A percentile compares a stretch with the other conserved stretches of the same genome.
These are phyloP conservation scores for Corynascus novoguineensis DNA, from an alignment of 495 filamentous ascomycete genomes.

Conservation along the genomic window DNA sequence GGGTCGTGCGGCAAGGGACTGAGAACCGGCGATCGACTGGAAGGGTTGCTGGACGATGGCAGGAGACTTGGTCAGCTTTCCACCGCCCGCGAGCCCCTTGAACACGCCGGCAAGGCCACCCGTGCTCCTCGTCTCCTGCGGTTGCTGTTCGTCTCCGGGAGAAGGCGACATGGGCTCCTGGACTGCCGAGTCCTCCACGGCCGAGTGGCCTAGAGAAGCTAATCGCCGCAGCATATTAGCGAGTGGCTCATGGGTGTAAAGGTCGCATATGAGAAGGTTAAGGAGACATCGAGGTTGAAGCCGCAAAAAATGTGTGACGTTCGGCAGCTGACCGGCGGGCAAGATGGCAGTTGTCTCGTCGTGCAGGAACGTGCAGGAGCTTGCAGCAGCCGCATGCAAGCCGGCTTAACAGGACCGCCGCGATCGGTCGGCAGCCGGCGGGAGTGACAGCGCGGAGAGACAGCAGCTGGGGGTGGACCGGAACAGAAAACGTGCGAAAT, in stretches of 20 bases:
- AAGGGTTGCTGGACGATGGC: conserved; percentile 26
- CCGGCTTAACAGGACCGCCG: conserved; percentile 17
- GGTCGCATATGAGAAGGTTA: not conserved
- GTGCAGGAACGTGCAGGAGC: conserved; percentile 25
- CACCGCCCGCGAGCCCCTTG: conserved; percentile 48
- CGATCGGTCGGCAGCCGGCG: conserved; percentile 5
- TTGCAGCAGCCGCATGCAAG: conserved; percentile 35
- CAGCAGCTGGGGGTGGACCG: conserved; percentile 1
- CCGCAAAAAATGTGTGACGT: not conserved
- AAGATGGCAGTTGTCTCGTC: conserved; percentile 15
- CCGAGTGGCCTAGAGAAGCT: conserved; percentile 42
- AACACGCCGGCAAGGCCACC: conserved; percentile 53
- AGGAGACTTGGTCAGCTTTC: conserved; percentile 41
- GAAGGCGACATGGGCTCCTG: conserved; percentile 50
- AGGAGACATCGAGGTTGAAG: not conserved
- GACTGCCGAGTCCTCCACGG: conserved; percentile 37
- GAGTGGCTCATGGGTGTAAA: conserved; percentile 8
- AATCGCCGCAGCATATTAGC: conserved; percentile 44
- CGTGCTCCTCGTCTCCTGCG: conserved; percentile 43
- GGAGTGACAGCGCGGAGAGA: conserved; percentile 4
- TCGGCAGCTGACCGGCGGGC: conserved; percentile 13
- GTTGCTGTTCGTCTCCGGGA: conserved; percentile 48
- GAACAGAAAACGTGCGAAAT: conserved; percentile 1
- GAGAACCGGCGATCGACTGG: conserved; percentile 19
- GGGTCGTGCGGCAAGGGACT: conserved; percentile 29